phyloP scores from a whole-genome alignment of 768 basidiomycete genomes.

The Amanita jacksonii region DNA sequence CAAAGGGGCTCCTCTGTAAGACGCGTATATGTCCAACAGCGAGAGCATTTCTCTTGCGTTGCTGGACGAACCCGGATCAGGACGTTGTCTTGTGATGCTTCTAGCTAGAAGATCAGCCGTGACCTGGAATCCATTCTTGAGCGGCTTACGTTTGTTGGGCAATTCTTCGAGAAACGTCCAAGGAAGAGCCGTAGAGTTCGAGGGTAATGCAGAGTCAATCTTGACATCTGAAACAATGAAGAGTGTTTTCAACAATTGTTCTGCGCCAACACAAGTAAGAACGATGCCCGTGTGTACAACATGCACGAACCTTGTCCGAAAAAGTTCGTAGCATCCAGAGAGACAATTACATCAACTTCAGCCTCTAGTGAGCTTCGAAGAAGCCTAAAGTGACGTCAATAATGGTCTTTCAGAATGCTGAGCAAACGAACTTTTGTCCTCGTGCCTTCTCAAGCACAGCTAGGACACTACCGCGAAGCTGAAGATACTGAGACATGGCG shows the following conservation, averaged over 20 bases:
- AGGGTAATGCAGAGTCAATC: slow-evolving; percentile 36
- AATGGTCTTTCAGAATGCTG: background rate
- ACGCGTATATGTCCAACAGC: slow-evolving; percentile 82
- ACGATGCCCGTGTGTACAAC: background rate
- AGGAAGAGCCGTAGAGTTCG: slow-evolving; percentile 26
- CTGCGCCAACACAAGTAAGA: slow-evolving; percentile 25
- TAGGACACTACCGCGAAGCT: slow-evolving; percentile 51
- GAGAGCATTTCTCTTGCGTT: slow-evolving; percentile 62
- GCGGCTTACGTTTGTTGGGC: slow-evolving; percentile 33
- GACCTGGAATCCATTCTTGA: background rate
- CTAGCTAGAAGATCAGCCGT: background rate
- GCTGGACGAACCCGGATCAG: slow-evolving; percentile 56
- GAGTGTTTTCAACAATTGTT: slow-evolving; percentile 53
- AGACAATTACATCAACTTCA: slow-evolving; percentile 53
- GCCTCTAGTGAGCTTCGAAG: slow-evolving; percentile 73
- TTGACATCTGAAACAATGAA: slow-evolving; percentile 74
- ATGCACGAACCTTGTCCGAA: slow-evolving; percentile 25
- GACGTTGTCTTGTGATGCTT: slow-evolving; percentile 23
- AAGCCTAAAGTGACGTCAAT: slow-evolving; percentile 30
- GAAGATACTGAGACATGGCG: slow-evolving; percentile 58
- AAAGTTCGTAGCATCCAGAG: slow-evolving; percentile 24
- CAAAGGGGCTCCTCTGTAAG: slow-evolving; percentile 46
- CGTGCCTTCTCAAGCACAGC: slow-evolving; percentile 70
- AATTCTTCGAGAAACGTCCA: slow-evolving; percentile 44
- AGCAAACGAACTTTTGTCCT: slow-evolving; percentile 49